A percentile compares a stretch with the other conserved stretches of the same genome.
Evolutionary conservation across 805 yeast species (phyloP).

Genomic region (Yarrowia divulgata): DNA sequence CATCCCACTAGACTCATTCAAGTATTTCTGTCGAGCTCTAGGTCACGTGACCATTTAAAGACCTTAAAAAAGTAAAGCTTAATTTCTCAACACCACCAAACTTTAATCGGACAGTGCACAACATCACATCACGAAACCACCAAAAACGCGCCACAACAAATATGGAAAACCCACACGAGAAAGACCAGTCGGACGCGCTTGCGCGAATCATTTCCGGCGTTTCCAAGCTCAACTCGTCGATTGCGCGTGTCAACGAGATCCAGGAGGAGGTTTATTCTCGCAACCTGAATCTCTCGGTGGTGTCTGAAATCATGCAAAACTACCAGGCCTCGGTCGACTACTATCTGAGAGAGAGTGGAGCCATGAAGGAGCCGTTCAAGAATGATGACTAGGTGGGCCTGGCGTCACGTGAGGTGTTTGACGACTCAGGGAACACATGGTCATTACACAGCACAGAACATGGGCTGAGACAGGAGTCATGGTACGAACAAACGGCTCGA

Average conservation of each 20-base stretch:
- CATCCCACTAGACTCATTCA: too few species aligned
- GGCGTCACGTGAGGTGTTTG: neutral
- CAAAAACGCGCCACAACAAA: neutral
- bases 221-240: slow-evolving; percentile 32
- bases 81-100: neutral
- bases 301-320: slow-evolving; percentile 36
- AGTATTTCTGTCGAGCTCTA: neutral
- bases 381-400: slow-evolving; percentile 10
- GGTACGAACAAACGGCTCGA: too few species aligned
- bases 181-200: slow-evolving; percentile 25
- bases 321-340: slow-evolving; percentile 34
- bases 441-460: too few species aligned
- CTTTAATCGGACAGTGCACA: slow-evolving; percentile 9
- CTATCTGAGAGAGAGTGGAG: slow-evolving; percentile 21
- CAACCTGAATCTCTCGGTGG: slow-evolving; percentile 29
- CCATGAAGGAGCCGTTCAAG: slow-evolving; percentile 32
- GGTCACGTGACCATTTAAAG: neutral
- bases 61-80: too few species aligned
- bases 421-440: neutral
- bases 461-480: too few species aligned
- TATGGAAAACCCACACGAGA: slow-evolving; percentile 38
- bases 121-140: neutral
- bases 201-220: slow-evolving; percentile 27
- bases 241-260: slow-evolving; percentile 29
- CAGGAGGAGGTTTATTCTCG: slow-evolving; percentile 33